Evolutionary conservation across 2,329 filamentous ascomycete species (phyloP), one percentile per base, ranked within the genome.

Genomic region (Eutypa lata): DNA sequence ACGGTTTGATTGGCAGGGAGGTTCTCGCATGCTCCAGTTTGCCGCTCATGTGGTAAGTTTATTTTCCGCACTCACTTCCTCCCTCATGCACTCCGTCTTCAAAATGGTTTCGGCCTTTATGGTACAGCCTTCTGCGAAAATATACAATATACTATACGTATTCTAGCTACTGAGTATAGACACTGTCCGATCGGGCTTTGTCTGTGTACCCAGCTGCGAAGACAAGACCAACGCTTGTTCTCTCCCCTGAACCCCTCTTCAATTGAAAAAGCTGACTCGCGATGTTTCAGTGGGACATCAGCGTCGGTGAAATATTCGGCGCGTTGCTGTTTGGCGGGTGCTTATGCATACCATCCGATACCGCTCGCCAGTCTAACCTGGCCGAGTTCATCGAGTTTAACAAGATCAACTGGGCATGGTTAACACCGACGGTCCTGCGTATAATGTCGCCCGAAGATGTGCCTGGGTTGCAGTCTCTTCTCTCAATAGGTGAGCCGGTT

Each of bases 291-390:
- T n/a, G n/a, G n/a, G 31, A 47, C 16, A 40, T 42, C 7, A 57
- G 54, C 44, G 46, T 57, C 35, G 21, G 10, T 10, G 54, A 54
- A 33, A 53, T 54, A 16, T 52, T 52, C 5, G 47, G 54, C 2
- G 50, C 54, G 7, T 48, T 57, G 2, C 35, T 57, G 8, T 57
- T 44, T n/a, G 54, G 54, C 31, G 52, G 52, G 14, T 53, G 54
- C 26, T 21, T 57, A 18, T 57, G 52, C 24, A 48, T 54, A 22
- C 49, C 52, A n/a, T 24, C 45, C 7, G 49, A 46, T 18, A 47
- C 48, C 7, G 24, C 28, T 22, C 38, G 51, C 18, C 7, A 49
- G 22, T 31, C n/a, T 7, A 26, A 48, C 13, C 28, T 57, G 18
- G 7, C 28, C 14, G 45, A 18, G 21, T 43, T 43, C 40, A 43